These are phyloP conservation scores for Amanita subjunquillea DNA, from an alignment of 768 basidiomycete genomes.

Conservation along the genomic window DNA sequence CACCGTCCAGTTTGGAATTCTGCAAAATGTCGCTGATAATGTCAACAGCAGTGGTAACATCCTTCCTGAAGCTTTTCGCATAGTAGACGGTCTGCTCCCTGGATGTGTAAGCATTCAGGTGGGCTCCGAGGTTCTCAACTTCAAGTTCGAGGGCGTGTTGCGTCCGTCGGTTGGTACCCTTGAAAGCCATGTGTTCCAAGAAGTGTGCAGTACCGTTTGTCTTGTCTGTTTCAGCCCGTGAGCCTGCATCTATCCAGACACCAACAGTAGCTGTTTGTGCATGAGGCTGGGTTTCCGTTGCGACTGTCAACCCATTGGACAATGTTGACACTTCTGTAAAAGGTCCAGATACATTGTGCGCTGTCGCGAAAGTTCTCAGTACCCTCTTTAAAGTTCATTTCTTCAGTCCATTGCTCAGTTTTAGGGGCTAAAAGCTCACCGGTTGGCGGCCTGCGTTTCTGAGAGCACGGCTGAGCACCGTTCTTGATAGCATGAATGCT, in stretches of 20 bases:
- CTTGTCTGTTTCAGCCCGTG: conserved; percentile 89
- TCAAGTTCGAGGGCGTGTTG: conserved; percentile 92
- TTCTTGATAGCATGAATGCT: conserved; percentile 26
- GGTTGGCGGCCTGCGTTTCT: conserved; percentile 29
- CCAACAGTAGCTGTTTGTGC: conserved; percentile 98
- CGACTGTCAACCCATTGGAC: conserved; percentile 90
- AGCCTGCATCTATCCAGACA: conserved; percentile 98
- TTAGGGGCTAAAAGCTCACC: conserved; percentile 15
- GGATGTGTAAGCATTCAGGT: conserved; percentile 96
- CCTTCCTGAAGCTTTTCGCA: conserved; percentile 96
- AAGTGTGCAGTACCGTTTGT: conserved; percentile 98
- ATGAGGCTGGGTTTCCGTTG: conserved; percentile 82
- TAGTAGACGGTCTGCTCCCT: conserved; percentile 99
- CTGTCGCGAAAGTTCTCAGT: conserved; percentile 67
- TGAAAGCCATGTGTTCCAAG: conserved; percentile 98
- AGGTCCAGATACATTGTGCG: conserved; percentile 55
- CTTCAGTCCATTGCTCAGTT: neutral
- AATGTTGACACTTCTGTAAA: conserved; percentile 88
- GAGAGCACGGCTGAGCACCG: conserved; percentile 32
- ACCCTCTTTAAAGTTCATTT: conserved; percentile 26
- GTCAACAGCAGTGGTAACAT: conserved; percentile 83
- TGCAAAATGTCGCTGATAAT: conserved; percentile 98
- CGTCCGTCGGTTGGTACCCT: conserved; percentile 81
- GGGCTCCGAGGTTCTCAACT: conserved; percentile 96
- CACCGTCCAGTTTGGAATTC: conserved; percentile 84